These are phyloP conservation scores for Rhizoclosmatium globosum DNA, from an alignment of 192 early-diverging fungal genomes.

Conservation along the genomic window DNA sequence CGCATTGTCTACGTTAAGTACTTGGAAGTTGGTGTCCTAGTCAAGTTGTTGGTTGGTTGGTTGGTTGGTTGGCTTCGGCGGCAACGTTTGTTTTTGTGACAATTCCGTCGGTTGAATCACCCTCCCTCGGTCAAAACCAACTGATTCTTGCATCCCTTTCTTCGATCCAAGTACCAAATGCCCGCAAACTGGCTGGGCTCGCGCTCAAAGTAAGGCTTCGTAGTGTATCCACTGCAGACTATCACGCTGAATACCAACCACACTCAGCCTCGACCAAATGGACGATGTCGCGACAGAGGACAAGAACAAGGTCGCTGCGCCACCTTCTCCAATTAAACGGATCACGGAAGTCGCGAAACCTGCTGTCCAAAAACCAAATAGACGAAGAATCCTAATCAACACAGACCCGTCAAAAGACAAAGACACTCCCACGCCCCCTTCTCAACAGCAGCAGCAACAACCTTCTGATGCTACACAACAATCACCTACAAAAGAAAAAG, in stretches of 20 bases:
- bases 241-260: background rate
- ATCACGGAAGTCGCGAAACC: background rate
- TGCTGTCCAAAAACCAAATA: background rate
- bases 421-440: background rate
- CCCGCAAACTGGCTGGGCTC: constrained; percentile 36
- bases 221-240: background rate
- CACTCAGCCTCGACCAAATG: constrained; percentile 14
- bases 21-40: no score
- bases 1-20: no score
- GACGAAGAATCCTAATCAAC: background rate
- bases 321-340: background rate
- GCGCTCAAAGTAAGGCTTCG: constrained; percentile 17
- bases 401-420: background rate
- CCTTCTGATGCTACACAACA: background rate
- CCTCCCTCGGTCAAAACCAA: no score
- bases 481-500: background rate
- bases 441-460: background rate
- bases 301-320: background rate
- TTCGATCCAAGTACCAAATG: no score
- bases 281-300: background rate
- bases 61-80: no score
- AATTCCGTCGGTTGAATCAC: no score
- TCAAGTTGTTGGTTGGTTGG: no score
- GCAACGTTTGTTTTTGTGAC: no score
- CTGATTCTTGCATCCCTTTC: no score